Percentiles rank a stretch among this genome's conserved stretches.
phyloP scores from a whole-genome alignment of 306 rosid species.

The Inga laurina region DNA sequence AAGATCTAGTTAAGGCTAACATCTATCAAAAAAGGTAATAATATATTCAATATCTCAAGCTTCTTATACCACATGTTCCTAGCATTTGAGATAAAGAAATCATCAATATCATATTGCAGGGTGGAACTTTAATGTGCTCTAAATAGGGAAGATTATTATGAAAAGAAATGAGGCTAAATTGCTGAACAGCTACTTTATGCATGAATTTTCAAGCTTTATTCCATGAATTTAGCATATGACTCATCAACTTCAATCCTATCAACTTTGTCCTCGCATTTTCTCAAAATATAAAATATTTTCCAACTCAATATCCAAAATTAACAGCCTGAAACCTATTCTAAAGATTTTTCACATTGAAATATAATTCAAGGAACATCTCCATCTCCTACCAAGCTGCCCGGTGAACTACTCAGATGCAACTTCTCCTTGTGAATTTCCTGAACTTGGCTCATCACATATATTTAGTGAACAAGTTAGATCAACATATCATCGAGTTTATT shows the following conservation, averaged over 20 bases:
- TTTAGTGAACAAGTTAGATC: background rate
- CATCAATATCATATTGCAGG: background rate
- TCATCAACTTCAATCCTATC: background rate
- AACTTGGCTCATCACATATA: background rate
- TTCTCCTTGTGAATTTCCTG: background rate
- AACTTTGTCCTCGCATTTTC: conserved; percentile 9
- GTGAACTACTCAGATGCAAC: background rate
- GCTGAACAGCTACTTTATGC: background rate
- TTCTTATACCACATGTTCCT: conserved; percentile 1
- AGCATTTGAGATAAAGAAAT: conserved; percentile 9
- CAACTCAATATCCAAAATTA: background rate
- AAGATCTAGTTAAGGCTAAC: conserved; percentile 27
- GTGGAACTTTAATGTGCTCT: conserved; percentile 1
- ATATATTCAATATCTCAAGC: background rate
- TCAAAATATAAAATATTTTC: background rate
- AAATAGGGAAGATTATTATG: background rate
- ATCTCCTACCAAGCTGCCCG: background rate
- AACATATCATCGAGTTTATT: background rate
- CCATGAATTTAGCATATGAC: background rate
- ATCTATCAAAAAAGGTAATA: conserved; percentile 20
- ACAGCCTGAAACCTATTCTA: background rate
- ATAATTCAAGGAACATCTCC: background rate
- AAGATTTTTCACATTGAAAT: background rate
- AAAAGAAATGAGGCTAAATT: background rate
- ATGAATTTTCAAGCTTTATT: background rate